Conservation (phyloP, 2,329 filamentous ascomycete species). For the Aspergillus sp. region DNA sequence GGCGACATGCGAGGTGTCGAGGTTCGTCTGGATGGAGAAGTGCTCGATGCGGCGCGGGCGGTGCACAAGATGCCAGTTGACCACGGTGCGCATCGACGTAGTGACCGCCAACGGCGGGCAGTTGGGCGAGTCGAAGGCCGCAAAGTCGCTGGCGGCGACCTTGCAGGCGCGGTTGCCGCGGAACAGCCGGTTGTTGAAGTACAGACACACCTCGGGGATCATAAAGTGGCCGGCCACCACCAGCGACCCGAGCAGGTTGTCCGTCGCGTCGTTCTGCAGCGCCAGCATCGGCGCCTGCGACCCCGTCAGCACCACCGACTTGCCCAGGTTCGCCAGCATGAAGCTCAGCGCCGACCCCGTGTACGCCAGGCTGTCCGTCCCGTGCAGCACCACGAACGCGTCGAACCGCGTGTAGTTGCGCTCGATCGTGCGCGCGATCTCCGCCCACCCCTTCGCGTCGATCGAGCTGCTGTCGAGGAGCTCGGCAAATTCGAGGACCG, state of each 20-base stretch:
- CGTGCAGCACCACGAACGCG: constrained; percentile 86
- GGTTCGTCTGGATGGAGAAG: constrained; percentile 70
- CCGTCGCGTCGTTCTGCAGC: constrained; percentile 85
- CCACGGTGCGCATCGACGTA: constrained; percentile 74
- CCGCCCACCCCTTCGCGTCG: constrained; percentile 79
- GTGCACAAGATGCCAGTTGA: constrained; percentile 75
- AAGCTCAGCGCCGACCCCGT: constrained; percentile 88
- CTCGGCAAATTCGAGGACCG: constrained; percentile 78
- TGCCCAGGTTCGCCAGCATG: constrained; percentile 87
- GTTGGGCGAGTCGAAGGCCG: constrained; percentile 88
- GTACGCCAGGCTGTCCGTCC: constrained; percentile 86
- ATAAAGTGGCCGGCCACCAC: constrained; percentile 90
- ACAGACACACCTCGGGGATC: constrained; percentile 89
- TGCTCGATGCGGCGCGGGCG: constrained; percentile 71
- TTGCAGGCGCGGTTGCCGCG: constrained; percentile 87
- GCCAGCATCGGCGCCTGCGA: constrained; percentile 85
- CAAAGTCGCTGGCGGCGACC: constrained; percentile 79
- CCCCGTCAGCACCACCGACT: constrained; percentile 84
- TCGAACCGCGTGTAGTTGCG: constrained; percentile 88
- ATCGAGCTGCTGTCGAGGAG: constrained; percentile 89
- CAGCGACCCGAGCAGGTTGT: constrained; percentile 83
- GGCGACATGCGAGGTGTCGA: constrained; percentile 85
- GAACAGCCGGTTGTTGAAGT: constrained; percentile 90
- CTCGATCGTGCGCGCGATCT: constrained; percentile 75
- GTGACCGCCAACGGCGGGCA: constrained; percentile 77